Evolutionary conservation across 352 stramenopile genomes (phyloP).

Genomic region (Phytophthora ohioensis): DNA sequence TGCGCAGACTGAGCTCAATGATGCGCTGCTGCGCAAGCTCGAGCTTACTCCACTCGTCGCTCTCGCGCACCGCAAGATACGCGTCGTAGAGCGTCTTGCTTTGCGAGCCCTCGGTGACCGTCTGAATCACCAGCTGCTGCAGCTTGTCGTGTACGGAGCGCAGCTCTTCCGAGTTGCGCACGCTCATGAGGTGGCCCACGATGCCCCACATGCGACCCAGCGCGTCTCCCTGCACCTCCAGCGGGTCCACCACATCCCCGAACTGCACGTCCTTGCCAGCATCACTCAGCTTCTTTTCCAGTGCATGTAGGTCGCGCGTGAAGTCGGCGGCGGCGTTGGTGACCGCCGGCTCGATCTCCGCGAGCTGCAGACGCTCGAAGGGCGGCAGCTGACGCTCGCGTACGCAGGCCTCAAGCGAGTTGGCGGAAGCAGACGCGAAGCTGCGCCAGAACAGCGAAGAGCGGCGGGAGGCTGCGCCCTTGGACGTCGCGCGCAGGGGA

Average conservation of each 20-base stretch:
- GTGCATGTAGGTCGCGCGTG: slow-evolving; percentile 53
- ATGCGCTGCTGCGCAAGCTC: slow-evolving; percentile 82
- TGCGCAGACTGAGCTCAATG: slow-evolving; percentile 89
- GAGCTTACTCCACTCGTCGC: slow-evolving; percentile 63
- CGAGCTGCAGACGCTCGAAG: slow-evolving; percentile 72
- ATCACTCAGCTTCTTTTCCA: slow-evolving; percentile 52
- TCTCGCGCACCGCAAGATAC: slow-evolving; percentile 82
- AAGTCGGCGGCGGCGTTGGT: slow-evolving; percentile 59
- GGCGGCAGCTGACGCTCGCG: slow-evolving; percentile 68
- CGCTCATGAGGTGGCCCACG: slow-evolving; percentile 96
- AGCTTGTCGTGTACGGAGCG: slow-evolving; percentile 94
- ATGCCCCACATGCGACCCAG: slow-evolving; percentile 95
- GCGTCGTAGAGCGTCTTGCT: slow-evolving; percentile 93
- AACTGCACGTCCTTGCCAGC: slow-evolving; percentile 64
- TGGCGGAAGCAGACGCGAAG: slow-evolving; percentile 35
- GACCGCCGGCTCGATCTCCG: slow-evolving; percentile 70
- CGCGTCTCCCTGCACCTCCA: slow-evolving; percentile 93
- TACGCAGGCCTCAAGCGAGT: slow-evolving; percentile 67
- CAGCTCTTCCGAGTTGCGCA: slow-evolving; percentile 96
- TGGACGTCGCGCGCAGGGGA: slow-evolving; percentile 18
- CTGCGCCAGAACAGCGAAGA: slow-evolving; percentile 30
- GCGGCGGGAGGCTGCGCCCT: slow-evolving; percentile 10
- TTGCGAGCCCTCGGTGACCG: slow-evolving; percentile 93
- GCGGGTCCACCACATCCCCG: slow-evolving; percentile 88
- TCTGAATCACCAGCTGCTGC: slow-evolving; percentile 94